Base-by-base conservation (phyloP, 352 stramenopile species). In the Globisporangium paddicum region DNA sequence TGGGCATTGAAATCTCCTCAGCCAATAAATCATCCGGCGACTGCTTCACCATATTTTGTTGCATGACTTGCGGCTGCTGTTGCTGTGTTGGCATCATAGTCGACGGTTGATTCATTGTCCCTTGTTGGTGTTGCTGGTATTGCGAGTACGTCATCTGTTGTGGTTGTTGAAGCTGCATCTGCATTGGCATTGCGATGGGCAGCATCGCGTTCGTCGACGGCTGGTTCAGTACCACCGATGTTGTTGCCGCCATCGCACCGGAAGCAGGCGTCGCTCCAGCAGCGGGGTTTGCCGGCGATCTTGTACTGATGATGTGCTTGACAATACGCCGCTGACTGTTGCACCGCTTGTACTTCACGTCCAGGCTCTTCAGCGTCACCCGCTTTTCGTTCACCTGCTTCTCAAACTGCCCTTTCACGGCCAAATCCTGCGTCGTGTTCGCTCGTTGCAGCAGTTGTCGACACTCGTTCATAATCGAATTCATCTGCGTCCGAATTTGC, bases 381-480 rank as follows among this genome's bases (percentile, higher is more conserved):
- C 75, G 78, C 64, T 90, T 90, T 37, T 87, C 78, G 46, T 87
- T 78, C 19, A 89, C 82, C 66, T 90, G 73, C 8, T 66, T 60
- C 64, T 95, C 80, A 48, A 88, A 85, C 37, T 89, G 72, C 2
- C 62, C 68, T 51, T 89, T 85, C 28, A 79, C 67, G 10, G 61
- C 71, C 32, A 69, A 60, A 57, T 95, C 82, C 67, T 89, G 76
- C 6, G 77, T 90, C 45, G 77, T 86, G 46, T 89, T 90, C 11
- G 79, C 78, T 38, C 82, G 67, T 40, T 95, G 82, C 56, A 95
- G 61, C 38, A 93, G 59, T 61, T 95, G 84, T 1, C 81, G 73
- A 38, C 79, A 90, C 58, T 95, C 86, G 55, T 90, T 90, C 78
- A 90, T 83, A 48, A 90, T 84, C 40, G 75, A 72, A 49, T 92